Evolutionary conservation across 1,284 basidiomycete genomes (phyloP), one percentile per base, ranked within the genome.

Genomic region (Cystobasidiaceae sp.): DNA sequence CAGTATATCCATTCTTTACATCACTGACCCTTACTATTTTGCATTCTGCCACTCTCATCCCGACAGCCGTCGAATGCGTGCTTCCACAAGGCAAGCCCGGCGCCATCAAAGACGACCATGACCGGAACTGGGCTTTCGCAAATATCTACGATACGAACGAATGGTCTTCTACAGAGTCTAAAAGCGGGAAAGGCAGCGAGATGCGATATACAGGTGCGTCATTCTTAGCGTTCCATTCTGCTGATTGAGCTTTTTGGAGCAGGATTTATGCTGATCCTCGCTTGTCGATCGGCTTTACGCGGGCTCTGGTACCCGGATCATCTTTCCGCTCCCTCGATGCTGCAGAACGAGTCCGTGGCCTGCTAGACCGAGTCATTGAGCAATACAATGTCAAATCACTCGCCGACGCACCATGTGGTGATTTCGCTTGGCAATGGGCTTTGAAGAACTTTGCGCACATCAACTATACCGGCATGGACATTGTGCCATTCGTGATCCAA

Each of bases 391-490:
- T 55, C 15, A 19, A 43, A 21, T 33, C 30, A 19, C 27, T 32
- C 32, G 52, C 30, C 27, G 52, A 55, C 23, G 52, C 52, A 6
- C 52, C 52, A 3, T 55, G 33, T 39, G 52, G 52, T 25, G 52
- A 55, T 30, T 55, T 37, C 34, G 41, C 19, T 13, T 55, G 52
- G 52, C 52, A 55, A 28, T 34, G 27, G 15, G 21, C 30, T 21
- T 19, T 55, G 5, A 23, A 21, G 8, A 55, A 43, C 23, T 55
- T 55, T 25, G 33, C 52, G 11, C 52, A 41, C 11, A 15, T 55
- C 9, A 55, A 55, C 34, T 55, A 55, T 23, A 55, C 52, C 23
- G 52, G 52, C 19, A 32, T 55, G n/a, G 52, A 55, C 21, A 30
- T 55, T 37, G 52, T 55, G 27, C 33, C 52, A 17, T 5, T 19